phyloP scores from a whole-genome alignment of 2,329 filamentous ascomycete species.

The Falciphora oryzae region DNA sequence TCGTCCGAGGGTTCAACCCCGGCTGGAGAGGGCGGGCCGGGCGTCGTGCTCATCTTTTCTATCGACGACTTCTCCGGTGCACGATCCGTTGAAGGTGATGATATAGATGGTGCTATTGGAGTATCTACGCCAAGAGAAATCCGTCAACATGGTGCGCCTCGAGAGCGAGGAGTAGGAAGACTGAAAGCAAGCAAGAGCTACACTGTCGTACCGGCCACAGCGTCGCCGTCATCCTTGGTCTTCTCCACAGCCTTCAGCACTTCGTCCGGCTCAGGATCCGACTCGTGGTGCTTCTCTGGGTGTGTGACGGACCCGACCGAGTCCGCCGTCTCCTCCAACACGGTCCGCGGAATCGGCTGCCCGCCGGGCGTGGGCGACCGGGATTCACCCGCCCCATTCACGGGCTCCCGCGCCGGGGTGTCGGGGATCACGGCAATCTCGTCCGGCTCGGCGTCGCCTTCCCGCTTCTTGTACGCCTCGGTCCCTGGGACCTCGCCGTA shows the following conservation, averaged over 20 bases:
- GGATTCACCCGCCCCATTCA: slow-evolving; percentile 19
- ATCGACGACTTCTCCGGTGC: background rate
- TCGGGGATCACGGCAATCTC: slow-evolving; percentile 48
- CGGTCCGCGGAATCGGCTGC: slow-evolving; percentile 42
- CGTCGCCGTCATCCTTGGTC: slow-evolving; percentile 25
- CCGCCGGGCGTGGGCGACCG: slow-evolving; percentile 28
- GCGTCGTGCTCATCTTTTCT: background rate
- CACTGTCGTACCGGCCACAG: slow-evolving; percentile 30
- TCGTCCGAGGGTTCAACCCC: slow-evolving; percentile 3
- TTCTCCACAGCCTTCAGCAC: slow-evolving; percentile 40
- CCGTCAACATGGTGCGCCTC: slow-evolving; percentile 25
- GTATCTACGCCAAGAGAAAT: slow-evolving; percentile 29
- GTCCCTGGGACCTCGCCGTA: slow-evolving; percentile 59
- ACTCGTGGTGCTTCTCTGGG: slow-evolving; percentile 38
- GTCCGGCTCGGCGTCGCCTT: slow-evolving; percentile 53
- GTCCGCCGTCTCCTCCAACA: slow-evolving; percentile 47
- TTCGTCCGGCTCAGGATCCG: slow-evolving; percentile 49
- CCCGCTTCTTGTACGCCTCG: slow-evolving; percentile 48
- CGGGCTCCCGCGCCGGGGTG: slow-evolving; percentile 16
- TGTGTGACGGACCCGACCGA: slow-evolving; percentile 37
- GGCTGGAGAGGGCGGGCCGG: slow-evolving; percentile 2
- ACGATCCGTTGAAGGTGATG: background rate
- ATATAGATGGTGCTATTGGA: slow-evolving; percentile 28
- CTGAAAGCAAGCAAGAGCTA: slow-evolving; percentile 21
- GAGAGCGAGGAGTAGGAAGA: slow-evolving; percentile 14